Percentiles rank a stretch among this genome's conserved stretches.
phyloP scores from a whole-genome alignment of 1,284 basidiomycete genomes.

The Fomitopsis palustris region DNA sequence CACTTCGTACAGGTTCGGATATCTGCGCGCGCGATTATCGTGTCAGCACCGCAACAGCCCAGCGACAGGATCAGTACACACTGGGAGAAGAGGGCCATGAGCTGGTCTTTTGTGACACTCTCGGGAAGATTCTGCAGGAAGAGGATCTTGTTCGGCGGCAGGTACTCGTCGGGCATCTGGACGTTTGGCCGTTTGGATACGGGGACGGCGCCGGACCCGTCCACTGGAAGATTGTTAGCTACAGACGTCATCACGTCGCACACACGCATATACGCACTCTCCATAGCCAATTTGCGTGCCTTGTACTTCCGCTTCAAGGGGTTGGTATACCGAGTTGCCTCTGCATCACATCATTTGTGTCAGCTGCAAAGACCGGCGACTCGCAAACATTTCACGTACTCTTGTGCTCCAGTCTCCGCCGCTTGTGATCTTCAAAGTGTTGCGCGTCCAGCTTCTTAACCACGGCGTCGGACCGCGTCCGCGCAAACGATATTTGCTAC shows the following conservation, averaged over 20 bases:
- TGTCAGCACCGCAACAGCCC: slow-evolving; percentile 4
- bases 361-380: neutral
- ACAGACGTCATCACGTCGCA: neutral
- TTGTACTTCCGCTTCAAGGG: slow-evolving; percentile 83
- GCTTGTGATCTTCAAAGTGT: slow-evolving; percentile 75
- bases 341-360: slow-evolving; percentile 40
- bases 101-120: slow-evolving; percentile 84
- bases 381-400: slow-evolving; percentile 45
- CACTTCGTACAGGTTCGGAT: slow-evolving; percentile 91
- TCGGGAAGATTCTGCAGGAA: slow-evolving; percentile 98
- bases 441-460: slow-evolving; percentile 71
- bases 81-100: slow-evolving; percentile 87
- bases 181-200: slow-evolving; percentile 77
- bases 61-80: slow-evolving; percentile 34
- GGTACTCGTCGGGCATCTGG: slow-evolving; percentile 98
- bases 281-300: slow-evolving; percentile 74
- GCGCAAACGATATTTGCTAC: slow-evolving; percentile 93
- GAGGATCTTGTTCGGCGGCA: slow-evolving; percentile 98
- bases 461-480: slow-evolving; percentile 85
- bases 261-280: slow-evolving; percentile 43
- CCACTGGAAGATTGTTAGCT: slow-evolving; percentile 46
- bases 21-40: slow-evolving; percentile 42
- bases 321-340: slow-evolving; percentile 79
- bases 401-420: slow-evolving; percentile 73
- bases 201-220: slow-evolving; percentile 62